Evolutionary conservation across 441 rosid genomes (phyloP), one percentile per base, ranked within the genome.

Genomic region (Daphne laureola): DNA sequence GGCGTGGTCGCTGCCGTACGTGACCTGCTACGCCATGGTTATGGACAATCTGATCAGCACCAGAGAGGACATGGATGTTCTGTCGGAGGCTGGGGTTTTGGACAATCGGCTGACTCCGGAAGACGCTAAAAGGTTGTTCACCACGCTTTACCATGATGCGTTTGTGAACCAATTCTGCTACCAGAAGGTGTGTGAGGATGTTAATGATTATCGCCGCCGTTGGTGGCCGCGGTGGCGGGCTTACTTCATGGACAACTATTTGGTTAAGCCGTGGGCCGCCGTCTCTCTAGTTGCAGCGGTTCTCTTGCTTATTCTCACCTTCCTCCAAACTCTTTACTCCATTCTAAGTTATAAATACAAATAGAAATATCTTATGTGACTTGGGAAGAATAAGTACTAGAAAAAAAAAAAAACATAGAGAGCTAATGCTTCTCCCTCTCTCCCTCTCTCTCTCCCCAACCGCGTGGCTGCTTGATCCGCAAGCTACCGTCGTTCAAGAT

Each of bases 1-100:
- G 13, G 72, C 63, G 0, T 48, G 66, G 7, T 72, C 62, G 41
- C 0, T 3, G 0, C 57, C 67, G 2, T 23, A 38, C 15, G 26
- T 75, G 53, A 72, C 74, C 2, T 55, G 66, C 0, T 75, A 66
- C 4, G 77, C 61, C 2, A 54, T 63, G 2, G 59, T 72, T 43
- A 47, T 75, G 23, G 74, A 69, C 14, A 58, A 54, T 18, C 70
- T 75, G 44, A 71, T 71, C 1, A 58, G 60, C 54, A 68, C 70
- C 0, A 36, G 61, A 2, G 44, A 44, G 27, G 77, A 72, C 16
- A 26, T 67, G 54, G 61, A 69, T 31, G 17, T 60, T 11, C 64
- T 75, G 0, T 21, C 53, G 2, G 31, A 58, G 3, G 58, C 47
- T 2, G 64, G 50, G 0, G 61, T 75, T 9, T 26, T 71, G 0